These are phyloP conservation scores for Nemania sp. DNA, from an alignment of 2,329 filamentous ascomycete genomes.

Conservation along the genomic window DNA sequence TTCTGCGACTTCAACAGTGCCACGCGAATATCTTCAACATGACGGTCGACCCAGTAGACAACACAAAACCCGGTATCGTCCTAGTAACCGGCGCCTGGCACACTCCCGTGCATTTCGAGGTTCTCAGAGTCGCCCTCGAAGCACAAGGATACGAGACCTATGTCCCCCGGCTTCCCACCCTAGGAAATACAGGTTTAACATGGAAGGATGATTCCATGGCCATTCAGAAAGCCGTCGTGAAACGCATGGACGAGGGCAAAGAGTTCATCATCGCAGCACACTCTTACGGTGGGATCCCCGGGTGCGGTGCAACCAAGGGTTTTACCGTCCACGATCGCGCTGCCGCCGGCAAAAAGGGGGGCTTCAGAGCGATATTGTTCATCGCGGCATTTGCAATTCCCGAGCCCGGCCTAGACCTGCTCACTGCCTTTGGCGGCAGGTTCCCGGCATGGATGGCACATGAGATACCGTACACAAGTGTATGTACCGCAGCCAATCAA, in stretches of 20 bases:
- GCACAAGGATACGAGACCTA: constrained; percentile 34
- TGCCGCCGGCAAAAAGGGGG: constrained; percentile 28
- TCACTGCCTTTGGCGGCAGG: constrained; percentile 31
- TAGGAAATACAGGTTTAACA: constrained; percentile 29
- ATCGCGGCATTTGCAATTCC: constrained; percentile 33
- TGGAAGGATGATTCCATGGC: constrained; percentile 29
- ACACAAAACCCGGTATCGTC: constrained; percentile 29
- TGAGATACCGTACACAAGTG: constrained; percentile 18
- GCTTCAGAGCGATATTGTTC: constrained; percentile 33
- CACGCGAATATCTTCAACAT: constrained; percentile 3
- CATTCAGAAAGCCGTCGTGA: constrained; percentile 27
- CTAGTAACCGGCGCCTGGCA: constrained; percentile 33
- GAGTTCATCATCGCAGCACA: constrained; percentile 32
- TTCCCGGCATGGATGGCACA: constrained; percentile 30
- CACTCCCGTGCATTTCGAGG: constrained; percentile 28
- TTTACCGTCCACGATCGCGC: constrained; percentile 29
- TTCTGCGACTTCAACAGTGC: background rate
- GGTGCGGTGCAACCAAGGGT: constrained; percentile 28
- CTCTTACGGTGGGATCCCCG: constrained; percentile 34
- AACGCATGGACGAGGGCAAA: constrained; percentile 35
- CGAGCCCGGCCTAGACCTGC: constrained; percentile 24
- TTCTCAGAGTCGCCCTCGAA: constrained; percentile 24
- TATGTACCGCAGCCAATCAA: constrained; percentile 14
- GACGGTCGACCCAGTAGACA: background rate
- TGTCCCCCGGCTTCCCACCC: constrained; percentile 30